Evolutionary conservation across 768 basidiomycete genomes (phyloP).

Genomic region (Pilatotrama ljubarskyi): DNA sequence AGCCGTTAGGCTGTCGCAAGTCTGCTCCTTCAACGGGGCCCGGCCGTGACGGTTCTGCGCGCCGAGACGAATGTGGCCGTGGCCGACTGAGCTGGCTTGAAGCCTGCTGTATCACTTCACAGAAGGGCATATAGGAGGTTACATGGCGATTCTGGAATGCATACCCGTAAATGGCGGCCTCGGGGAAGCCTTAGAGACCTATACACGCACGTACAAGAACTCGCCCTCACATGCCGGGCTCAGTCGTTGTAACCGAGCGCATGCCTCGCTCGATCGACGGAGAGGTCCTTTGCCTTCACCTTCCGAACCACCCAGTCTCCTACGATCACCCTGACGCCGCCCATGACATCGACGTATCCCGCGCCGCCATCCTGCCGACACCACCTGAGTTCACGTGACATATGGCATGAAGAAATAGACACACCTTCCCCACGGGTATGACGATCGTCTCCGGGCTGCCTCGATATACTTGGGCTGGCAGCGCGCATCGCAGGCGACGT

Average conservation of each 20-base stretch:
- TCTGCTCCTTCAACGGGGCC: too few species aligned
- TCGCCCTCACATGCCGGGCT: not conserved
- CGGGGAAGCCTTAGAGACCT: too few species aligned
- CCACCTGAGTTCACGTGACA: too few species aligned
- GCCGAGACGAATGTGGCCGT: too few species aligned
- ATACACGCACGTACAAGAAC: too few species aligned
- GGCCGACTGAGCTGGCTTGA: too few species aligned
- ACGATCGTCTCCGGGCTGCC: constrained; percentile 51
- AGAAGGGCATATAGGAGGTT: too few species aligned
- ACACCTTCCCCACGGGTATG: constrained; percentile 54
- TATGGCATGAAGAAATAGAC: constrained; percentile 18
- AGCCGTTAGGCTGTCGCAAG: too few species aligned
- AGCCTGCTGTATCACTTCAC: too few species aligned
- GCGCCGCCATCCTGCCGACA: constrained; percentile 27
- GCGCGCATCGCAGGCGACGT: constrained; percentile 39
- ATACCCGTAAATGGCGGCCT: too few species aligned
- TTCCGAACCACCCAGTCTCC: not conserved
- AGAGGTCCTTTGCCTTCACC: not conserved
- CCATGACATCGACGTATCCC: constrained; percentile 29
- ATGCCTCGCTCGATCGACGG: not conserved
- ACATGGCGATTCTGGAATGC: too few species aligned
- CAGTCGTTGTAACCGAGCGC: not conserved
- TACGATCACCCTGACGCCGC: constrained; percentile 26
- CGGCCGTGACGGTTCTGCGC: too few species aligned
- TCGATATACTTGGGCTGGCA: constrained; percentile 43